Conservation (phyloP, 805 yeast genomes). For the Tetrapisispora fleetii region DNA sequence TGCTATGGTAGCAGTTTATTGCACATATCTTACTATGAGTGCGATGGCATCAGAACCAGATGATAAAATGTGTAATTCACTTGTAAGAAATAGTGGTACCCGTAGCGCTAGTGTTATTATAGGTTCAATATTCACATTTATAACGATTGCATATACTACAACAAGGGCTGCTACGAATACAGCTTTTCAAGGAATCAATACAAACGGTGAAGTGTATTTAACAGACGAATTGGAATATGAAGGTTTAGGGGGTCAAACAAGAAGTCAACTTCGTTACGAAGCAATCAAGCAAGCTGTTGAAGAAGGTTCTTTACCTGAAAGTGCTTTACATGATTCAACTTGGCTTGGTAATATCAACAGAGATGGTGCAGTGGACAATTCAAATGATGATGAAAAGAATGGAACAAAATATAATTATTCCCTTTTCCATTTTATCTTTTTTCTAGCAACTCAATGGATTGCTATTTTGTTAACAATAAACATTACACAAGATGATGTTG, state of each 20-base stretch:
- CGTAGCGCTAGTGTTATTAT: conserved; percentile 77
- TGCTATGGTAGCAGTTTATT: conserved; percentile 89
- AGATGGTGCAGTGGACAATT: conserved; percentile 23
- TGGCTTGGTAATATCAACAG: conserved; percentile 36
- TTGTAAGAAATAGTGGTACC: conserved; percentile 81
- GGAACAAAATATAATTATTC: conserved; percentile 76
- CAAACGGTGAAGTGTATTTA: conserved; percentile 28
- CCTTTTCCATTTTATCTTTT: conserved; percentile 82
- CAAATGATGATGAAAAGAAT: conserved; percentile 47
- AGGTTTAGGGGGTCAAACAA: conserved; percentile 33
- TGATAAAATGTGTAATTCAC: conserved; percentile 84
- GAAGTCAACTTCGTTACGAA: conserved; percentile 71
- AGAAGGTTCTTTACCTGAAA: conserved; percentile 88
- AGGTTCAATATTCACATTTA: conserved; percentile 88
- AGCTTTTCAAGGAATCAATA: conserved; percentile 41
- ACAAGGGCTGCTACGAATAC: conserved; percentile 90
- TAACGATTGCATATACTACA: conserved; percentile 94
- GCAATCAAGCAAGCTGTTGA: conserved; percentile 93
- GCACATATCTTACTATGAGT: conserved; percentile 81
- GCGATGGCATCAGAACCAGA: conserved; percentile 97
- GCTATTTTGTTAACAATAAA: conserved; percentile 89
- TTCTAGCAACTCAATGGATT: conserved; percentile 93
- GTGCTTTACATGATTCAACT: conserved; percentile 68
- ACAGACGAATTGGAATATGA: conserved; percentile 31
- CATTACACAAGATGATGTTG: conserved; percentile 72